Conservation (phyloP, 345 rosid species). For the Moricandia arvensis region DNA sequence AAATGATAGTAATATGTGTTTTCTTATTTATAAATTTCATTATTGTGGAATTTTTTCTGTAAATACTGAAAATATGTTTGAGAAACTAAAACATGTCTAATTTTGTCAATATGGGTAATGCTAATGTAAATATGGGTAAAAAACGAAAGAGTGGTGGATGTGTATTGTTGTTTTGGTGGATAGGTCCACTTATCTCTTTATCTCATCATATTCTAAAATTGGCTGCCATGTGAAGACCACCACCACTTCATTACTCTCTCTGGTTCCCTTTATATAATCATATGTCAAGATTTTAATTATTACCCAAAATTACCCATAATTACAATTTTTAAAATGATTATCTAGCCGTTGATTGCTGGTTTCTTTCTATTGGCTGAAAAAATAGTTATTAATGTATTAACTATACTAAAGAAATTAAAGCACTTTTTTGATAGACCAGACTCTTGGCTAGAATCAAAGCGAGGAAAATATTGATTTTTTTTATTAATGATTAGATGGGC, state of each 20-base stretch:
- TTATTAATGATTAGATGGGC: background rate
- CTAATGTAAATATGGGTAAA: background rate
- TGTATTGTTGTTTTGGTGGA: slow-evolving; percentile 22
- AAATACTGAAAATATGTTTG: too few relatives aligned
- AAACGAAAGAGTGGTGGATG: slow-evolving; percentile 12
- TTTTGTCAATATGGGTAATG: slow-evolving; percentile 19
- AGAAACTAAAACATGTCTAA: background rate
- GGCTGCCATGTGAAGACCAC: slow-evolving; percentile 35
- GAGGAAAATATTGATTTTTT: background rate
- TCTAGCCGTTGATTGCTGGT: slow-evolving; percentile 20
- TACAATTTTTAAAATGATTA: slow-evolving; percentile 24
- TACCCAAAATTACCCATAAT: slow-evolving; percentile 22
- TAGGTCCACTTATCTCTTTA: slow-evolving; percentile 22
- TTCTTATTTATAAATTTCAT: background rate
- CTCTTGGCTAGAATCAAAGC: too few relatives aligned
- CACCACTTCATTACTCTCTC: slow-evolving; percentile 14
- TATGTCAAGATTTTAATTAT: slow-evolving; percentile 11
- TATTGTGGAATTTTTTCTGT: too few relatives aligned
- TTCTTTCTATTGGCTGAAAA: slow-evolving; percentile 13
- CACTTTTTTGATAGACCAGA: background rate
- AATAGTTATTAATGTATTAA: background rate
- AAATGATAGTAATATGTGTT: background rate
- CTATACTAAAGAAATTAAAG: background rate
- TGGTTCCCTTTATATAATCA: slow-evolving; percentile 20
- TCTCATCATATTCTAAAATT: slow-evolving; percentile 32